phyloP scores from a whole-genome alignment of 176 grass and related monocot genomes.

The Pontederia crassipes region DNA sequence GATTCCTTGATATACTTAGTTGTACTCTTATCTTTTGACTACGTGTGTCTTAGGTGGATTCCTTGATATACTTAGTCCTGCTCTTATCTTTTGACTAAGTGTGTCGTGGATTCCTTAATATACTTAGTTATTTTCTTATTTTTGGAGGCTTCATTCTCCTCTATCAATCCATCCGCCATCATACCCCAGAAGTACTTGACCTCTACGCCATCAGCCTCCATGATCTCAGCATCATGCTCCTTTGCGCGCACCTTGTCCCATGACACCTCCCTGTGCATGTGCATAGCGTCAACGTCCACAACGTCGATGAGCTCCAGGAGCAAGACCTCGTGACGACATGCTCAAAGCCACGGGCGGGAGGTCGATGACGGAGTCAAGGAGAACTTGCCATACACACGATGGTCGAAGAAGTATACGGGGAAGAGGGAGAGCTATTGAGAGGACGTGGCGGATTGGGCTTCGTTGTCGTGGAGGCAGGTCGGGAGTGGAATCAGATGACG shows the following conservation, averaged over 20 bases:
- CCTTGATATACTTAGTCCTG: too few relatives aligned
- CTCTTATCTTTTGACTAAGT: too few relatives aligned
- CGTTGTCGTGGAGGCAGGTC: conserved; percentile 90
- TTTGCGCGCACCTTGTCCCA: conserved; percentile 62
- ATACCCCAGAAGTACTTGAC: conserved; percentile 99
- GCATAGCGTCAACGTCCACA: conserved; percentile 47
- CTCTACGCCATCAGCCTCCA: conserved; percentile 79
- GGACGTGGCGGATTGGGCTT: conserved; percentile 43
- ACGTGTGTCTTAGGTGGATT: too few relatives aligned
- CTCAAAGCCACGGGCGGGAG: conserved; percentile 66
- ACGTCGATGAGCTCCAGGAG: conserved; percentile 58
- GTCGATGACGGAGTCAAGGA: conserved; percentile 74
- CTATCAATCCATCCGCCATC: too few relatives aligned
- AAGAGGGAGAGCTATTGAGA: conserved; percentile 57
- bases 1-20: too few relatives aligned
- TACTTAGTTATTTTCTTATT: too few relatives aligned
- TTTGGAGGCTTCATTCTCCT: too few relatives aligned
- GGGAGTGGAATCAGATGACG: conserved; percentile 68
- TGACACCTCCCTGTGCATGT: conserved; percentile 78
- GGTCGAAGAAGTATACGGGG: conserved; percentile 79
- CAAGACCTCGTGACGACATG: conserved; percentile 65
- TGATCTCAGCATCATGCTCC: conserved; percentile 59
- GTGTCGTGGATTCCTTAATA: too few relatives aligned
- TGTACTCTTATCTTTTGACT: too few relatives aligned
- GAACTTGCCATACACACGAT: conserved; percentile 61